Conservation (phyloP, 352 stramenopile species). For the Pseudoperonospora humuli region DNA sequence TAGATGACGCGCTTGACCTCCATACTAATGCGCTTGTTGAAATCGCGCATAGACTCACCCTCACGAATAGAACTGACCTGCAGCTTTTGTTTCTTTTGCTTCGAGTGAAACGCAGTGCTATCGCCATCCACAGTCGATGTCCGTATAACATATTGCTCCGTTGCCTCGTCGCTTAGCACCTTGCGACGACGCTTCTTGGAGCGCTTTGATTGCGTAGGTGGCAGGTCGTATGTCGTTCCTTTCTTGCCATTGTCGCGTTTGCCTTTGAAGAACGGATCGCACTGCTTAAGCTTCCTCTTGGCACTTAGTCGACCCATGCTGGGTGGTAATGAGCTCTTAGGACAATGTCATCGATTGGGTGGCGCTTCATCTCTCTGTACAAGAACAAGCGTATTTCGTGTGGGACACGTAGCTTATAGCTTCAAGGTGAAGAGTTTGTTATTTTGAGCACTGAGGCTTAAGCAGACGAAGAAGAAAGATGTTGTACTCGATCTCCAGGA, state of each 20-base stretch:
- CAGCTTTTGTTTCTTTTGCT: slow-evolving; percentile 43
- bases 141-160: slow-evolving; percentile 61
- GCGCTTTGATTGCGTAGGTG: slow-evolving; percentile 61
- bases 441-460: no score
- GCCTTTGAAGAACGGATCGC: slow-evolving; percentile 83
- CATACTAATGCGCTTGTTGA: slow-evolving; percentile 78
- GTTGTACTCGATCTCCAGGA: no score
- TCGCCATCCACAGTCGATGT: slow-evolving; percentile 35
- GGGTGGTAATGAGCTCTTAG: not conserved
- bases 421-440: slow-evolving; percentile 8
- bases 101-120: slow-evolving; percentile 7
- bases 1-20: slow-evolving; percentile 83
- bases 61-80: slow-evolving; percentile 53
- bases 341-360: slow-evolving; percentile 19
- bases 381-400: slow-evolving; percentile 1
- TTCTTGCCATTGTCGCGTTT: slow-evolving; percentile 69
- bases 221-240: slow-evolving; percentile 53
- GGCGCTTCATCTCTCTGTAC: slow-evolving; percentile 11
- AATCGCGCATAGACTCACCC: slow-evolving; percentile 72
- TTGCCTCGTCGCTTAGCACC: slow-evolving; percentile 42
- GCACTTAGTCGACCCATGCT: slow-evolving; percentile 56
- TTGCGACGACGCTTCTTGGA: slow-evolving; percentile 79
- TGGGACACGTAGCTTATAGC: slow-evolving; percentile 4
- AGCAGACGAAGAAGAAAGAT: no score
- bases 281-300: slow-evolving; percentile 84